Evolutionary conservation across 345 rosid genomes (phyloP).

Genomic region (Salix purpurea): DNA sequence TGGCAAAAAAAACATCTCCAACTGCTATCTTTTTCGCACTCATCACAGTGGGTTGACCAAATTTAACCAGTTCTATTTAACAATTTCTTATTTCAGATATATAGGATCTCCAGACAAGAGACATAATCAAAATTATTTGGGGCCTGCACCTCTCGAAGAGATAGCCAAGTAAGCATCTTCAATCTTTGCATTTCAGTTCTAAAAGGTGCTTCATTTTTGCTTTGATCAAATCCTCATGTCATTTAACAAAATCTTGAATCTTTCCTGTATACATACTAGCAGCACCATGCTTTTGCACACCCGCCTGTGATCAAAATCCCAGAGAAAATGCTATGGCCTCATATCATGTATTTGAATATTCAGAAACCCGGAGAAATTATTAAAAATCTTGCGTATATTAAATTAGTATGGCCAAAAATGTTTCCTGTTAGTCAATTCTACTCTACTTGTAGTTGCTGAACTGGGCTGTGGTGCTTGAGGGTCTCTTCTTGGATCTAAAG

Average conservation of each 20-base stretch:
- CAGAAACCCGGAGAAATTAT: too few relatives aligned
- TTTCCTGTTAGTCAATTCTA: neutral
- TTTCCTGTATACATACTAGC: neutral
- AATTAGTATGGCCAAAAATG: neutral
- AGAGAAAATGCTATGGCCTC: neutral
- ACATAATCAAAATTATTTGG: slow-evolving; percentile 65
- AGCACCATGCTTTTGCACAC: neutral
- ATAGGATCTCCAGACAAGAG: slow-evolving; percentile 76
- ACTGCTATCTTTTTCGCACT: neutral
- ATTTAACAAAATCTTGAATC: neutral
- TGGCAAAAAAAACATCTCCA: neutral
- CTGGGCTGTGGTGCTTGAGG: neutral
- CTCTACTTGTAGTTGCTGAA: neutral
- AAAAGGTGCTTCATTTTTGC: neutral
- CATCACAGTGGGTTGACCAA: too few relatives aligned
- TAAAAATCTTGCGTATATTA: neutral
- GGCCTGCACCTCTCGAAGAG: slow-evolving; percentile 73
- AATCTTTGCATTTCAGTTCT: neutral
- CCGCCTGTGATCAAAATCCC: neutral
- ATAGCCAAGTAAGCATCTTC: slow-evolving; percentile 58
- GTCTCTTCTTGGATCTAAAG: neutral
- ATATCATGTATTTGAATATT: neutral
- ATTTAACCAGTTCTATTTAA: slow-evolving; percentile 5
- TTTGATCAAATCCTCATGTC: neutral
- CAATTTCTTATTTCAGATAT: slow-evolving; percentile 42